Evolutionary conservation across 2,329 filamentous ascomycete genomes (phyloP).

Genomic region (Sodiomyces alkalinus): DNA sequence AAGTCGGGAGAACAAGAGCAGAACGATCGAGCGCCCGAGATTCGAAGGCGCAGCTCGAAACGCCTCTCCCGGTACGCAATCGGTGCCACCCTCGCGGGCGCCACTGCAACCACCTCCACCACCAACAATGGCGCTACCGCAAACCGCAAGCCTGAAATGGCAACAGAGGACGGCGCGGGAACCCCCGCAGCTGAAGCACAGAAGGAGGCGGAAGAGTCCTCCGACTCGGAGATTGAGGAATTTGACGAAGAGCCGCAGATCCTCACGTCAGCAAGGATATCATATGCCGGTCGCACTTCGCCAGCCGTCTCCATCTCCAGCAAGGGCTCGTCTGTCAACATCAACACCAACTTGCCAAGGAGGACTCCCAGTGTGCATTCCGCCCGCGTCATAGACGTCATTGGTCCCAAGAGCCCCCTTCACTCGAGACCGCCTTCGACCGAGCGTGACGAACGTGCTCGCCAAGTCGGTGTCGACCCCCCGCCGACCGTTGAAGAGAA

Average conservation of each 20-base stretch:
- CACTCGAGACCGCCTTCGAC: constrained; percentile 32
- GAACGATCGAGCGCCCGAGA: constrained; percentile 3
- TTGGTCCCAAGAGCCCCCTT: constrained; percentile 33
- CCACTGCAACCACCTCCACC: constrained; percentile 1
- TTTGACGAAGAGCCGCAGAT: constrained; percentile 45
- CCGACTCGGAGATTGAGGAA: constrained; percentile 30
- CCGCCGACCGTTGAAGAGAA: constrained; percentile 25
- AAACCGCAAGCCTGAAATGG: too few species aligned
- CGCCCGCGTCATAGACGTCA: constrained; percentile 41
- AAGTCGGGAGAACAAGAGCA: constrained; percentile 1
- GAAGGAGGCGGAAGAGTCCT: constrained; percentile 1
- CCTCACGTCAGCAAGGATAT: constrained; percentile 39
- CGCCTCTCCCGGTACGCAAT: constrained; percentile 3
- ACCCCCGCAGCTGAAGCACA: not conserved
- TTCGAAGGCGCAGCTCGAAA: constrained; percentile 6
- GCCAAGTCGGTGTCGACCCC: constrained; percentile 23
- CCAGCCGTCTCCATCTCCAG: constrained; percentile 32
- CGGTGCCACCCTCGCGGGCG: constrained; percentile 1
- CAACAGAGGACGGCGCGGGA: not conserved
- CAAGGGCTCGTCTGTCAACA: constrained; percentile 19
- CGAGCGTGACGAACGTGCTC: constrained; percentile 28
- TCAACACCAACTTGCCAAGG: constrained; percentile 21
- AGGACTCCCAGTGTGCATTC: constrained; percentile 36
- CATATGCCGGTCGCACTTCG: constrained; percentile 35
- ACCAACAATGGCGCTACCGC: not conserved